Evolutionary conservation across 2,329 filamentous ascomycete species (phyloP).

Genomic region (Sphaerostilbella broomeana): DNA sequence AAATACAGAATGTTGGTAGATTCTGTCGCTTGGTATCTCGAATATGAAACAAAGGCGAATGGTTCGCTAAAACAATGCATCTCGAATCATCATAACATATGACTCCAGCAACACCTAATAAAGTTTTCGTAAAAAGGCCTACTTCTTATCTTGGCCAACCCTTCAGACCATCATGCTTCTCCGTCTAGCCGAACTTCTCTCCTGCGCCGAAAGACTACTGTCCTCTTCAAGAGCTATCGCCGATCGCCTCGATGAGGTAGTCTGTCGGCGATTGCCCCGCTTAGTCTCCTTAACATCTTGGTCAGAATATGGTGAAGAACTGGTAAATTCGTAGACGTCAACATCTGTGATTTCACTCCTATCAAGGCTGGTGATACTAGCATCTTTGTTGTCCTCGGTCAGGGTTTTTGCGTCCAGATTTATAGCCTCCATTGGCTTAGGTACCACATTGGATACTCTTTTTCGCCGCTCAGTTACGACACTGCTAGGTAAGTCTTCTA

Average conservation of each 20-base stretch:
- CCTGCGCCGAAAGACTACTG: conserved; percentile 22
- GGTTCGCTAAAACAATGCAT: conserved; percentile 22
- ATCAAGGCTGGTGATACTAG: conserved; percentile 15
- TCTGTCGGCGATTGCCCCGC: conserved; percentile 25
- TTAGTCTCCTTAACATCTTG: conserved; percentile 23
- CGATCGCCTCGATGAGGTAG: conserved; percentile 31
- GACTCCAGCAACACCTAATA: conserved; percentile 24
- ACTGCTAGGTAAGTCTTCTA: conserved; percentile 25
- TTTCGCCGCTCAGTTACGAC: conserved; percentile 36
- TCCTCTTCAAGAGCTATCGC: conserved; percentile 35
- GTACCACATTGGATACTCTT: conserved; percentile 29
- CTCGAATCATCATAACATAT: conserved; percentile 14
- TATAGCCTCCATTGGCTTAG: conserved; percentile 12
- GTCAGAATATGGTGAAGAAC: conserved; percentile 37
- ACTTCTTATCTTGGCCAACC: conserved; percentile 14
- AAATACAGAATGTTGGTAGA: conserved; percentile 27
- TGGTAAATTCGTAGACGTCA: conserved; percentile 52
- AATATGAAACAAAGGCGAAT: conserved; percentile 25
- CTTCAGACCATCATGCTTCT: conserved; percentile 55
- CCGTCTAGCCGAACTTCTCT: conserved; percentile 36
- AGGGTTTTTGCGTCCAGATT: conserved; percentile 9
- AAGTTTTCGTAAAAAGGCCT: conserved; percentile 19
- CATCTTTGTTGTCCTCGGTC: conserved; percentile 12
- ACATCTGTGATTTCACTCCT: conserved; percentile 23
- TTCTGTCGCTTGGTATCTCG: conserved; percentile 33